Percentiles rank a stretch among this genome's conserved stretches.
These are phyloP conservation scores for Neobulgaria alba DNA, from an alignment of 2,329 filamentous ascomycete genomes.

Conservation along the genomic window DNA sequence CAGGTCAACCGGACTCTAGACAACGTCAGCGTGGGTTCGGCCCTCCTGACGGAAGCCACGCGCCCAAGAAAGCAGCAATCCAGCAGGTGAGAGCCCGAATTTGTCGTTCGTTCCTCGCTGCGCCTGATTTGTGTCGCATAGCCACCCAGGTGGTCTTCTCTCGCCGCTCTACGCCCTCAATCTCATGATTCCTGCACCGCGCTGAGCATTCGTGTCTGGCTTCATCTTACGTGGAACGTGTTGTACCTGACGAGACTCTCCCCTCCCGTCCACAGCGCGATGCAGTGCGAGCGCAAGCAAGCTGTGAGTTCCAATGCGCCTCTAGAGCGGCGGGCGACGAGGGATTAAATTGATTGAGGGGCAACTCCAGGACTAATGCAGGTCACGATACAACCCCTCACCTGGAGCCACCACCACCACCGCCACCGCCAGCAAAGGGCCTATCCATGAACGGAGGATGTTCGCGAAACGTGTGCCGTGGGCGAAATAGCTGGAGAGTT, in stretches of 20 bases:
- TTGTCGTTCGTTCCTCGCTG: no score
- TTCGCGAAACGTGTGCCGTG: no score
- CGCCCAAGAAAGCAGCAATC: not conserved
- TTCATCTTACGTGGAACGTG: not conserved
- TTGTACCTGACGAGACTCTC: no score
- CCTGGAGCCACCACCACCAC: not conserved
- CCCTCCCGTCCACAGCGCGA: no score
- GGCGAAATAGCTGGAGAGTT: no score
- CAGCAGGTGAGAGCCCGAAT: not conserved
- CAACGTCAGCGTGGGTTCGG: not conserved
- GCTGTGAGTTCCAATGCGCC: no score
- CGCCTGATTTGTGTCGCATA: constrained; percentile 1
- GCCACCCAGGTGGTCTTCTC: not conserved
- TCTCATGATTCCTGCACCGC: not conserved
- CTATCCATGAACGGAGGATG: no score
- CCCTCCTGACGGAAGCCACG: not conserved
- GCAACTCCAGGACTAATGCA: constrained; percentile 8
- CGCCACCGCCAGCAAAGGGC: no score
- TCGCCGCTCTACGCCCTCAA: not conserved
- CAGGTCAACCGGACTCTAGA: not conserved
- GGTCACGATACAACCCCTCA: constrained; percentile 10
- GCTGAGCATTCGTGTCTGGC: not conserved
- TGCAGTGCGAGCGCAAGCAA: no score
- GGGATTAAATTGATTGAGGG: constrained; percentile 5
- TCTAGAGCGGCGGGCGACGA: constrained; percentile 2